phyloP scores from a whole-genome alignment of 805 yeast genomes.

The Hanseniaspora guilliermondii region DNA sequence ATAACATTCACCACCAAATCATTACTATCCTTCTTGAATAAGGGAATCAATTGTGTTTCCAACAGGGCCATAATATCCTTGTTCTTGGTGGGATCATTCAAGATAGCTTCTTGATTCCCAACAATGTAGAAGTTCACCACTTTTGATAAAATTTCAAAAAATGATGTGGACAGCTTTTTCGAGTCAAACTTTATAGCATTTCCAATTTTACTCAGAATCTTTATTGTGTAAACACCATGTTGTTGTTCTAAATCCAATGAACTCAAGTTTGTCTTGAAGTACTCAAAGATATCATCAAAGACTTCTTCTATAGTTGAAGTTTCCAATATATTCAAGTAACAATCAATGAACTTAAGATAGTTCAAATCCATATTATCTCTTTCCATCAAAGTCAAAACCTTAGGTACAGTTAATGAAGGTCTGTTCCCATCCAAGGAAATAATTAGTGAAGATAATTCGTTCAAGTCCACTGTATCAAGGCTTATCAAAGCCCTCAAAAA shows the following conservation, averaged over 20 bases:
- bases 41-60: neutral
- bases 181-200: neutral
- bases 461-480: neutral
- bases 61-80: neutral
- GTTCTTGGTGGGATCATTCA: neutral
- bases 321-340: conserved; percentile 55
- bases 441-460: conserved; percentile 31
- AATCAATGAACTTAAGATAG: conserved; percentile 37
- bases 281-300: conserved; percentile 46
- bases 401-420: conserved; percentile 61
- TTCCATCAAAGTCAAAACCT: conserved; percentile 31
- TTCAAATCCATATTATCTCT: neutral
- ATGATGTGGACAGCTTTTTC: neutral
- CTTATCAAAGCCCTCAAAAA: neutral
- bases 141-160: neutral
- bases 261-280: conserved; percentile 46
- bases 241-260: neutral
- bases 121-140: neutral
- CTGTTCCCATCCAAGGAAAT: conserved; percentile 77
- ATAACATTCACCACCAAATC: neutral
- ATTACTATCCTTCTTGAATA: conserved; percentile 3
- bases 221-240: neutral
- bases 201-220: neutral
- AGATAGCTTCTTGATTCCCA: neutral
- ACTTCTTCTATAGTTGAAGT: conserved; percentile 70